A percentile compares a stretch with the other conserved stretches of the same genome.
Evolutionary conservation across 2,329 filamentous ascomycete species (phyloP).

Genomic region (Dothidotthia symphoricarpi): DNA sequence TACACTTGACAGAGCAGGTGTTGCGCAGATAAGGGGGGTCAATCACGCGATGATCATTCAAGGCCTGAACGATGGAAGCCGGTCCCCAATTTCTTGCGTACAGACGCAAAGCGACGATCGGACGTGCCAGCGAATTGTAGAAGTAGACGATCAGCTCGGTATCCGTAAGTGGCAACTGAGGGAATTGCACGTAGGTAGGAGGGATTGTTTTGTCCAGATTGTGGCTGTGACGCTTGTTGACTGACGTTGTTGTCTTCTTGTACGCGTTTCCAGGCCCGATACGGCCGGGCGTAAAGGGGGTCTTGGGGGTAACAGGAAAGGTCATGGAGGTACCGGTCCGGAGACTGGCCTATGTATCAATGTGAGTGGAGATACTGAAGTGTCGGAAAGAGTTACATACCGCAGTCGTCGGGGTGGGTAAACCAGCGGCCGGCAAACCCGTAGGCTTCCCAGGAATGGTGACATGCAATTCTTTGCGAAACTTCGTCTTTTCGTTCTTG

Average conservation of each 20-base stretch:
- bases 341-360: background rate
- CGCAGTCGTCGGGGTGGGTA: conserved; percentile 10
- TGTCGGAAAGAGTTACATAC: conserved; percentile 5
- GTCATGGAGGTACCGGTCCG: background rate
- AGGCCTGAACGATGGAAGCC: conserved; percentile 12
- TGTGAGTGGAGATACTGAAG: too few species aligned
- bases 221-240: conserved; percentile 22
- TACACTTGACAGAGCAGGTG: conserved; percentile 32
- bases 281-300: conserved; percentile 10
- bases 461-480: conserved; percentile 12
- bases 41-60: conserved; percentile 27
- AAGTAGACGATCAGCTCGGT: conserved; percentile 34
- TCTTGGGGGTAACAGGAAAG: conserved; percentile 1
- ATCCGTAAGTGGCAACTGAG: conserved; percentile 28
- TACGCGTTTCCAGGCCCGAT: conserved; percentile 11
- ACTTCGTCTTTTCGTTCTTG: conserved; percentile 1
- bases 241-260: conserved; percentile 6
- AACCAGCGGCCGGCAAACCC: background rate
- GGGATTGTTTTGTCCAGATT: conserved; percentile 20
- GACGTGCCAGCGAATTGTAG: conserved; percentile 27
- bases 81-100: conserved; percentile 29
- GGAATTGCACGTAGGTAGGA: conserved; percentile 12
- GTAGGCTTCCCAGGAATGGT: conserved; percentile 5
- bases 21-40: conserved; percentile 30
- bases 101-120: conserved; percentile 26